Conservation (phyloP, 306 rosid species). For the Citrullus amarus region DNA sequence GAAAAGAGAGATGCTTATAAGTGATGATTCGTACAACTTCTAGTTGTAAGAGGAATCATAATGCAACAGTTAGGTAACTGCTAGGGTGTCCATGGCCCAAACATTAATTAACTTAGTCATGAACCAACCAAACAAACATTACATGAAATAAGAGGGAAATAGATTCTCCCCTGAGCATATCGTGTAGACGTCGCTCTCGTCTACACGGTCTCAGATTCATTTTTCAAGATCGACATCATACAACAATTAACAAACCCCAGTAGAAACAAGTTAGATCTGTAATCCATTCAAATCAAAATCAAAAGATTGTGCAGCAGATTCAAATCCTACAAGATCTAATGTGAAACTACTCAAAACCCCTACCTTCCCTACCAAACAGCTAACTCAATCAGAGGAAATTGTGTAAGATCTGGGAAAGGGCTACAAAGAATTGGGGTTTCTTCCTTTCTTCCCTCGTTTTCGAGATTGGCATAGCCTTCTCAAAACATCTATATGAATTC, state of each 20-base stretch:
- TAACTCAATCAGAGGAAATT: not conserved
- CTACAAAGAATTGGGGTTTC: not conserved
- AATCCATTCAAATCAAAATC: not conserved
- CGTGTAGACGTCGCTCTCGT: not conserved
- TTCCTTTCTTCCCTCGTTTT: not conserved
- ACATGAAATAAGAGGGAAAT: not conserved
- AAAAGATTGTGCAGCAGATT: not conserved
- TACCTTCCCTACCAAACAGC: not conserved
- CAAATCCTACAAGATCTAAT: not conserved
- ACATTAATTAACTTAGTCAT: conserved; percentile 4
- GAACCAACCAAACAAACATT: conserved; percentile 8
- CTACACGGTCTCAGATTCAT: not conserved
- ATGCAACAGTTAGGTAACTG: not conserved
- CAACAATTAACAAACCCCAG: not conserved
- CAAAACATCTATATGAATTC: not conserved
- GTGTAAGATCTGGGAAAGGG: not conserved
- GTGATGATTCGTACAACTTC: not conserved
- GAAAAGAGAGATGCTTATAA: not conserved
- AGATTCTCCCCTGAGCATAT: not conserved
- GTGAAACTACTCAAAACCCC: not conserved
- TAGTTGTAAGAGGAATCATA: not conserved
- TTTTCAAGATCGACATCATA: not conserved
- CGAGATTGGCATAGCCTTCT: not conserved
- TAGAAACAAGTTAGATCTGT: not conserved
- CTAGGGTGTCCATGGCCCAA: conserved; percentile 13